phyloP scores from a whole-genome alignment of 345 rosid species.

The Salix exigua region DNA sequence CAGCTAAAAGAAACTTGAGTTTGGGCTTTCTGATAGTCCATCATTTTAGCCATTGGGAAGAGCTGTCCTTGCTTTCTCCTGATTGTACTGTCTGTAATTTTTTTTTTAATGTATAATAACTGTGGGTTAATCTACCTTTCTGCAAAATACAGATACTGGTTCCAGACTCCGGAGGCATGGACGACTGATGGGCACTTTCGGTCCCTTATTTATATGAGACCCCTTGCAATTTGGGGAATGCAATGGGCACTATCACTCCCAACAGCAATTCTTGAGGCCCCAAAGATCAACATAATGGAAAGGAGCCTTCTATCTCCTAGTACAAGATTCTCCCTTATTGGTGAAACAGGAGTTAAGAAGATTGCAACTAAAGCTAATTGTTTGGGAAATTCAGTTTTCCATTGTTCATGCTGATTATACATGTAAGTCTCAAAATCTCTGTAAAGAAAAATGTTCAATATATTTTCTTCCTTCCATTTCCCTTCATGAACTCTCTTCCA shows the following conservation, averaged over 20 bases:
- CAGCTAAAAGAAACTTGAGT: too few relatives aligned
- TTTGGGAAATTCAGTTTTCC: conserved; percentile 48
- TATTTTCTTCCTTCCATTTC: conserved; percentile 3
- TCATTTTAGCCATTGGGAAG: too few relatives aligned
- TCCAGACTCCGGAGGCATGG: conserved; percentile 98
- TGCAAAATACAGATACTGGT: conserved; percentile 64
- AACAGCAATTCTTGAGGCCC: conserved; percentile 83
- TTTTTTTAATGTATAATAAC: neutral
- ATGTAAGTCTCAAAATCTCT: conserved; percentile 4
- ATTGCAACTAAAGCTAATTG: conserved; percentile 62
- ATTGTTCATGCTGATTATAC: conserved; percentile 53
- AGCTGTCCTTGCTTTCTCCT: too few relatives aligned
- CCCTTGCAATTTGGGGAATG: conserved; percentile 96
- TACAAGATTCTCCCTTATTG: conserved; percentile 36
- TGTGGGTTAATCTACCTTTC: neutral
- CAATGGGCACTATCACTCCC: conserved; percentile 85
- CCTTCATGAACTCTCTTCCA: conserved; percentile 11
- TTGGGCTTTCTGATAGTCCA: too few relatives aligned
- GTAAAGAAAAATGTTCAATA: conserved; percentile 14
- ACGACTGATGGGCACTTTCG: conserved; percentile 79
- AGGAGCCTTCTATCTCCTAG: conserved; percentile 62
- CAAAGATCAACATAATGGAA: conserved; percentile 83
- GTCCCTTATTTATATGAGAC: conserved; percentile 94
- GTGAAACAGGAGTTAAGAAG: conserved; percentile 33
- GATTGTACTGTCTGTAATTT: neutral